These are phyloP conservation scores for Trametes versicolor DNA, from an alignment of 1,284 basidiomycete genomes.

Conservation along the genomic window DNA sequence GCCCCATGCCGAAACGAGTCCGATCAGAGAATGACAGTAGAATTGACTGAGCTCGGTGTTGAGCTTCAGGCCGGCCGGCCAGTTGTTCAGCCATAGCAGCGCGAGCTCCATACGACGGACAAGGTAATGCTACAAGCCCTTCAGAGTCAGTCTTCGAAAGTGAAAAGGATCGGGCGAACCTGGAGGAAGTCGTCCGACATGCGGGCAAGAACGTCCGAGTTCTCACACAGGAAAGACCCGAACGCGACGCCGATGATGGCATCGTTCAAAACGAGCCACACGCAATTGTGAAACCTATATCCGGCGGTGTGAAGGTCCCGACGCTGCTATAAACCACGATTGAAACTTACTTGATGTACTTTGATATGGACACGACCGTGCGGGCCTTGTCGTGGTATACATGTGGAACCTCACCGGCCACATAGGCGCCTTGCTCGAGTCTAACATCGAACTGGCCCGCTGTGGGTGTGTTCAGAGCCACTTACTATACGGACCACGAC, in stretches of 20 bases:
- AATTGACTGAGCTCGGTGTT: conserved; percentile 93
- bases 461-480: conserved; percentile 5
- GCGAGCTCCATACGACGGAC: conserved; percentile 61
- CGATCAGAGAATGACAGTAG: conserved; percentile 77
- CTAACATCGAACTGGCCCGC: conserved; percentile 40
- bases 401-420: conserved; percentile 26
- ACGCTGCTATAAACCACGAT: neutral
- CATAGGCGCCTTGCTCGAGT: conserved; percentile 36
- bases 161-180: conserved; percentile 44
- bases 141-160: neutral
- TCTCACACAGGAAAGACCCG: conserved; percentile 75
- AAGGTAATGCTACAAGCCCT: conserved; percentile 49
- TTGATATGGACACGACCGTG: conserved; percentile 39
- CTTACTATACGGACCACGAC: too few species aligned
- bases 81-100: conserved; percentile 89
- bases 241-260: conserved; percentile 82
- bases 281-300: conserved; percentile 85
- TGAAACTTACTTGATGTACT: conserved; percentile 67
- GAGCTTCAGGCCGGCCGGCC: conserved; percentile 96
- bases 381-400: conserved; percentile 30
- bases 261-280: conserved; percentile 95
- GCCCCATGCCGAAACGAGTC: conserved; percentile 72
- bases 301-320: neutral
- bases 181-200: conserved; percentile 52
- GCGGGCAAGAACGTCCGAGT: conserved; percentile 54